phyloP scores from a whole-genome alignment of 805 yeast species.

The Pichia scutulata region DNA sequence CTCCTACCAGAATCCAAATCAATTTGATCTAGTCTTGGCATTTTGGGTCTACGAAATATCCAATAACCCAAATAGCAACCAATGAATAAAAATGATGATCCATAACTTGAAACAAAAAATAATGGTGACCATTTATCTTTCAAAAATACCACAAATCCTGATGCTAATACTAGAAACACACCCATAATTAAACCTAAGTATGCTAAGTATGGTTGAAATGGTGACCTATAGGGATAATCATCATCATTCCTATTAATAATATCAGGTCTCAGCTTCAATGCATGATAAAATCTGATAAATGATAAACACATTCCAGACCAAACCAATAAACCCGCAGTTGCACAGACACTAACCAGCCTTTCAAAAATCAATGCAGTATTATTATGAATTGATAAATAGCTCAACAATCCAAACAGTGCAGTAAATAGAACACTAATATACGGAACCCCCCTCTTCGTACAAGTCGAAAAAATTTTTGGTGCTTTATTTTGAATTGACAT shows the following conservation, averaged over 20 bases:
- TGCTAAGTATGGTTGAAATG: constrained; percentile 49
- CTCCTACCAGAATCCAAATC: constrained; percentile 81
- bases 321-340: constrained; percentile 69
- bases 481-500: constrained; percentile 50
- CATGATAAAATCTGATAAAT: constrained; percentile 46
- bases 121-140: constrained; percentile 41
- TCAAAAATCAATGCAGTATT: constrained; percentile 57
- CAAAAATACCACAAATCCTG: constrained; percentile 47
- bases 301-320: constrained; percentile 67
- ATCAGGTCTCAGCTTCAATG: constrained; percentile 47
- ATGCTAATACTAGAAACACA: constrained; percentile 33
- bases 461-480: constrained; percentile 51
- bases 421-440: constrained; percentile 60
- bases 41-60: constrained; percentile 50
- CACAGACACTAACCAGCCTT: constrained; percentile 56
- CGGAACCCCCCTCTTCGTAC: constrained; percentile 66
- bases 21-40: constrained; percentile 62
- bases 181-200: constrained; percentile 41
- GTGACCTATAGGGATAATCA: constrained; percentile 48
- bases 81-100: constrained; percentile 39
- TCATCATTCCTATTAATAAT: constrained; percentile 46
- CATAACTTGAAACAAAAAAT: constrained; percentile 48
- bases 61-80: constrained; percentile 43
- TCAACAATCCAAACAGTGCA: constrained; percentile 50
- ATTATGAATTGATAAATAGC: constrained; percentile 52